Conservation (phyloP, 352 stramenopile genomes). For the Phytophthora syringae region DNA sequence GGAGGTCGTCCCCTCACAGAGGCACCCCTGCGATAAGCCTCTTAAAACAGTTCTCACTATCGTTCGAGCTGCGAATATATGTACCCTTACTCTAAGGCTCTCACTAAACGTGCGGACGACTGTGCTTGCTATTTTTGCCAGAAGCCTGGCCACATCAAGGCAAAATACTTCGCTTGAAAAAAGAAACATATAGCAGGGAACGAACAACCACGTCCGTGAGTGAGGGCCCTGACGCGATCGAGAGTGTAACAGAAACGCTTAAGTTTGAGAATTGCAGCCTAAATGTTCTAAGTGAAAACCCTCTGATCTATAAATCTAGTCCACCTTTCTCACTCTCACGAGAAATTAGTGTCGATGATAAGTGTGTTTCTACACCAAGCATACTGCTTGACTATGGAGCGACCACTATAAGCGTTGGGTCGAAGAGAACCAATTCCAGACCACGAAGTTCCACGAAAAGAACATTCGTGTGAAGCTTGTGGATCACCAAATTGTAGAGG, state of each 20-base stretch:
- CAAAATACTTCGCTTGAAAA: conserved; percentile 4
- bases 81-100: no score
- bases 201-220: conserved; percentile 16
- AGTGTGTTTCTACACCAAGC: not conserved
- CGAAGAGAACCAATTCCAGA: not conserved
- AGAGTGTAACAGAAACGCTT: conserved; percentile 3
- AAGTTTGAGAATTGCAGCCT: conserved; percentile 15
- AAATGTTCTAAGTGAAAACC: conserved; percentile 9
- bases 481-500: conserved; percentile 9
- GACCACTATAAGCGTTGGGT: conserved; percentile 9
- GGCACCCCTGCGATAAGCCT: no score
- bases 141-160: conserved; percentile 18
- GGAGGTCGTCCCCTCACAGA: no score
- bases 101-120: not conserved
- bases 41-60: no score
- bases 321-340: conserved; percentile 1
- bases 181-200: conserved; percentile 22
- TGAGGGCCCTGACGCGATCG: conserved; percentile 15
- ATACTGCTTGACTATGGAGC: conserved; percentile 10
- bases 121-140: conserved; percentile 15
- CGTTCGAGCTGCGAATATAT: no score
- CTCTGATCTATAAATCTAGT: conserved; percentile 12
- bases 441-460: conserved; percentile 11
- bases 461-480: conserved; percentile 12
- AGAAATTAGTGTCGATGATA: not conserved